A percentile compares a stretch with the other conserved stretches of the same genome.
These are phyloP conservation scores for Penicillium pulvis DNA, from an alignment of 495 filamentous ascomycete species.

Conservation along the genomic window DNA sequence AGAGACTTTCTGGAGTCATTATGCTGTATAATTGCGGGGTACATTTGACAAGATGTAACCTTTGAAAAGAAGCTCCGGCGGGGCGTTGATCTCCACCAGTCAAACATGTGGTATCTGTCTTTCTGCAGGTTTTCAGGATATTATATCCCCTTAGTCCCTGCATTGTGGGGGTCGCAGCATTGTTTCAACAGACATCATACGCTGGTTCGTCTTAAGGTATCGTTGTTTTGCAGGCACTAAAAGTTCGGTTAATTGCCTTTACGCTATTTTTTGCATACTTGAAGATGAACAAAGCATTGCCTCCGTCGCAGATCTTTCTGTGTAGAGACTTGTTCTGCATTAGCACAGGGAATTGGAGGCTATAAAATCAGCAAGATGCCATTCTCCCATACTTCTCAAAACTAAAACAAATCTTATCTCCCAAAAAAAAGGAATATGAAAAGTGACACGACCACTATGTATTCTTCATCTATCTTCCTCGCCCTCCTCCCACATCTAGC, in stretches of 20 bases:
- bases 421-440: too few relatives aligned
- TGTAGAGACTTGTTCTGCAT: neutral
- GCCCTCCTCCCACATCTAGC: slow-evolving; percentile 21
- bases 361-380: neutral
- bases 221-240: neutral
- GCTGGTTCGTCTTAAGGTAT: neutral
- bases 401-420: too few relatives aligned
- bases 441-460: neutral
- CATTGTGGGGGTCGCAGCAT: too few relatives aligned
- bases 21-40: neutral
- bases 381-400: too few relatives aligned
- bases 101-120: neutral
- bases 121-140: too few relatives aligned
- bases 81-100: neutral
- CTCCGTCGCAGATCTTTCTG: neutral
- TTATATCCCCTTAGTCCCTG: too few relatives aligned
- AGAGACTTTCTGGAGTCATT: neutral
- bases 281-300: neutral
- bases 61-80: neutral
- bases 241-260: neutral
- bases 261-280: neutral
- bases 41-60: neutral
- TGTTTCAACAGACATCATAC: neutral
- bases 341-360: neutral
- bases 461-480: slow-evolving; percentile 8